phyloP scores from a whole-genome alignment of 2,329 filamentous ascomycete genomes.

The Beauveria varroae region DNA sequence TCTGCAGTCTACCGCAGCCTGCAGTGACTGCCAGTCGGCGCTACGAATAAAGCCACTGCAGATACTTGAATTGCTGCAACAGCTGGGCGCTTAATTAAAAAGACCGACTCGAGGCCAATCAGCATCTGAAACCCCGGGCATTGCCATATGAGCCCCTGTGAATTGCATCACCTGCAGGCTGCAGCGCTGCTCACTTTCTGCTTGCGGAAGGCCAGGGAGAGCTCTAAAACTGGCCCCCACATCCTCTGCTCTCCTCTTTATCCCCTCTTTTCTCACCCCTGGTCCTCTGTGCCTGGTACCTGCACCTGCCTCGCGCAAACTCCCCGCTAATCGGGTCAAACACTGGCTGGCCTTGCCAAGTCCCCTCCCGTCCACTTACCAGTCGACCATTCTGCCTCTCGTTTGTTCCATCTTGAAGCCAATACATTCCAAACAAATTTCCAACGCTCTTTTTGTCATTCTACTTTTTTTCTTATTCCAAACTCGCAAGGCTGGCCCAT shows the following conservation, averaged over 20 bases:
- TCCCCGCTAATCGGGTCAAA: no score
- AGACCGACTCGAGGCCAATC: slow-evolving; percentile 6
- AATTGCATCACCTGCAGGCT: slow-evolving; percentile 13
- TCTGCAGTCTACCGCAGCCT: no score
- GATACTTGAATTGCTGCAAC: not conserved
- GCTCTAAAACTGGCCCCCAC: not conserved
- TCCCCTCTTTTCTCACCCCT: no score
- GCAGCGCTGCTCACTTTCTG: slow-evolving; percentile 1
- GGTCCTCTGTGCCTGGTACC: no score
- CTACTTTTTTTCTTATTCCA: not conserved
- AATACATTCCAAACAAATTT: slow-evolving; percentile 4
- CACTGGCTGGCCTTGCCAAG: no score
- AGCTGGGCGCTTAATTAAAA: not conserved
- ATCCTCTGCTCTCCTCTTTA: no score
- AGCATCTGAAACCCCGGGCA: slow-evolving; percentile 11
- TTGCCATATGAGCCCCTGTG: not conserved
- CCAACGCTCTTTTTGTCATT: not conserved
- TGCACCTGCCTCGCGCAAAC: no score
- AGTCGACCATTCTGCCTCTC: not conserved
- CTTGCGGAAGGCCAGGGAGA: slow-evolving; percentile 1
- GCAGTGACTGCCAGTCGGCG: no score
- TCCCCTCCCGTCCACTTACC: not conserved
- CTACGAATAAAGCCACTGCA: no score
- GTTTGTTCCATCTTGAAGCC: slow-evolving; percentile 3
- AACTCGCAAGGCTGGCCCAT: not conserved